phyloP scores from a whole-genome alignment of 441 rosid species.

The Erodium chrysanthum region DNA sequence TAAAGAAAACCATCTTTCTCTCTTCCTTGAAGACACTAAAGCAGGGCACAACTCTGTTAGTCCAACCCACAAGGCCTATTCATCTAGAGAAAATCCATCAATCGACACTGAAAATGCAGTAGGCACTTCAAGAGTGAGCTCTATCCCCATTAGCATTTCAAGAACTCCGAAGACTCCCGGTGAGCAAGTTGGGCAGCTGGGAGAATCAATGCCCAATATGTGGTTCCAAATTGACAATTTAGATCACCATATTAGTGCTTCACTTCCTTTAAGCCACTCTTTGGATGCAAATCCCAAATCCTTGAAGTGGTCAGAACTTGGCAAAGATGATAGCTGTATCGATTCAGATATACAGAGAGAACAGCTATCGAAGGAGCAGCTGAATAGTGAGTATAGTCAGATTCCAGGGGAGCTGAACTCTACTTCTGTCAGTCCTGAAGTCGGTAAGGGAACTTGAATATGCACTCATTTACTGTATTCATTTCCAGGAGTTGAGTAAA shows the following conservation, averaged over 20 bases:
- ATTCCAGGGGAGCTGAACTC: slow-evolving; percentile 26
- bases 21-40: slow-evolving; percentile 19
- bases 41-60: slow-evolving; percentile 19
- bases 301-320: slow-evolving; percentile 28
- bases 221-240: slow-evolving; percentile 28
- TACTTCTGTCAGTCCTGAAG: slow-evolving; percentile 32
- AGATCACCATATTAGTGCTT: slow-evolving; percentile 17
- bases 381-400: slow-evolving; percentile 19
- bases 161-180: slow-evolving; percentile 20
- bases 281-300: slow-evolving; percentile 39
- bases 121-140: slow-evolving; percentile 25
- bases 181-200: slow-evolving; percentile 33
- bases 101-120: slow-evolving; percentile 21
- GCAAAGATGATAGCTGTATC: slow-evolving; percentile 27
- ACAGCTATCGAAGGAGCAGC: slow-evolving; percentile 25
- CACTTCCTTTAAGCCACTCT: slow-evolving; percentile 51
- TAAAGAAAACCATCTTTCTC: slow-evolving; percentile 21
- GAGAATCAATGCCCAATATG: slow-evolving; percentile 64
- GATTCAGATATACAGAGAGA: slow-evolving; percentile 25
- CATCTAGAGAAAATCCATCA: slow-evolving; percentile 24
- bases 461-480: neutral
- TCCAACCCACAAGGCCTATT: slow-evolving; percentile 19
- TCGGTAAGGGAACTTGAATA: slow-evolving; percentile 42
- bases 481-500: slow-evolving; percentile 5
- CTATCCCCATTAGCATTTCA: slow-evolving; percentile 47